These are phyloP conservation scores for Ophiosphaerella korrae DNA, from an alignment of 2,329 filamentous ascomycete species.

Conservation along the genomic window DNA sequence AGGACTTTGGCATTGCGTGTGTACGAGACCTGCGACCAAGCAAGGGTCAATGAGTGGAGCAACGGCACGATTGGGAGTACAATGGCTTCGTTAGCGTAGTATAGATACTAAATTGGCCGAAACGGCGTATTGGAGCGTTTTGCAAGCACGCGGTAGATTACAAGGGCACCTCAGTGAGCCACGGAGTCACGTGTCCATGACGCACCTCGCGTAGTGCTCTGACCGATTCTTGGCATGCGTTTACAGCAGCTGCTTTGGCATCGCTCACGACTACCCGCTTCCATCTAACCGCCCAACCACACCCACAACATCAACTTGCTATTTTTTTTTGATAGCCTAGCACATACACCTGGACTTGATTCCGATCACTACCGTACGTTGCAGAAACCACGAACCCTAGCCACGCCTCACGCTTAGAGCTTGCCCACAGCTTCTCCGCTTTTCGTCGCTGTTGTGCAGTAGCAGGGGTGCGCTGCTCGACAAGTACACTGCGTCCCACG, in stretches of 20 bases:
- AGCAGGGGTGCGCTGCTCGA: conserved; percentile 28
- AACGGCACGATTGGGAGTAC: conserved; percentile 38
- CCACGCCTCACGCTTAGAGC: conserved; percentile 6
- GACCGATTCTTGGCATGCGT: conserved; percentile 1
- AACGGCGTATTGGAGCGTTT: conserved; percentile 6
- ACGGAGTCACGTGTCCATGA: conserved; percentile 16
- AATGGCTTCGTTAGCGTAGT: conserved; percentile 11
- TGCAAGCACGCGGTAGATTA: not conserved
- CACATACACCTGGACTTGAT: conserved; percentile 28
- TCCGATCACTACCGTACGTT: conserved; percentile 4
- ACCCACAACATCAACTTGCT: conserved; percentile 29
- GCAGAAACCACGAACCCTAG: conserved; percentile 8
- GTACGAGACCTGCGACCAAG: conserved; percentile 69
- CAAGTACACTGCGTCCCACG: conserved; percentile 33
- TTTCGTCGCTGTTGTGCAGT: conserved; percentile 30
- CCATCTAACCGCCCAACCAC: conserved; percentile 12
- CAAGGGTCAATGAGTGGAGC: conserved; percentile 71
- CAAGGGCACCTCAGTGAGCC: not conserved
- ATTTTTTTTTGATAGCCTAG: conserved; percentile 16
- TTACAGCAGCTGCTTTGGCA: not conserved
- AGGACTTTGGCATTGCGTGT: conserved; percentile 63
- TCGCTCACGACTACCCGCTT: conserved; percentile 4
- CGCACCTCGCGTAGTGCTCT: conserved; percentile 6
- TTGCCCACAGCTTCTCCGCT: conserved; percentile 29
- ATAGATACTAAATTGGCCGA: not conserved